These are phyloP conservation scores for Acacia acuminata DNA, from an alignment of 306 rosid species.

Conservation along the genomic window DNA sequence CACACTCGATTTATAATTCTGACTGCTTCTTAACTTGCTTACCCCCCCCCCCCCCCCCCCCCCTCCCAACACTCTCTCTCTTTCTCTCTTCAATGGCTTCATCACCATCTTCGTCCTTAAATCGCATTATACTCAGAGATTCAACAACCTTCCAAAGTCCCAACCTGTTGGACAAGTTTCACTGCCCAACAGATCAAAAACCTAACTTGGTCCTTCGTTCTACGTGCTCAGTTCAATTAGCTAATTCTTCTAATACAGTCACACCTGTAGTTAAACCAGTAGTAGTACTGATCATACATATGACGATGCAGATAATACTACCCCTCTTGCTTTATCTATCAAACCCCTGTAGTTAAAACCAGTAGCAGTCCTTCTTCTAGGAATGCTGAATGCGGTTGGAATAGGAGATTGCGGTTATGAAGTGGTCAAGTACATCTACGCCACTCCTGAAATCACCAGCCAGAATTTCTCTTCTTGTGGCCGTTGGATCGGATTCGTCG, in stretches of 20 bases:
- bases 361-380: background rate
- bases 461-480: constrained; percentile 47
- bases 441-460: constrained; percentile 69
- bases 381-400: constrained; percentile 64
- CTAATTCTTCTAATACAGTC: background rate
- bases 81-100: constrained; percentile 33
- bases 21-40: too few species aligned
- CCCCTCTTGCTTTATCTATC: constrained; percentile 13
- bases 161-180: constrained; percentile 61
- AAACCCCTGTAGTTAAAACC: too few species aligned
- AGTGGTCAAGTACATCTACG: constrained; percentile 84
- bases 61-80: constrained; percentile 1
- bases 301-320: too few species aligned
- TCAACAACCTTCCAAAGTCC: constrained; percentile 23
- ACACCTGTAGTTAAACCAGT: constrained; percentile 2
- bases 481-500: constrained; percentile 90
- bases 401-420: constrained; percentile 64
- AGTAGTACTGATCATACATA: background rate
- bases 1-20: too few species aligned
- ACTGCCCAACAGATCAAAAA: constrained; percentile 34
- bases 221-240: constrained; percentile 12
- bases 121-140: constrained; percentile 49
- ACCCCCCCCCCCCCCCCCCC: background rate
- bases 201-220: background rate
- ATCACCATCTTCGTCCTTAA: background rate